A percentile compares a stretch with the other conserved stretches of the same genome.
Evolutionary conservation across 2,329 filamentous ascomycete genomes (phyloP).

Genomic region (Sclerotiophoma versabilis): DNA sequence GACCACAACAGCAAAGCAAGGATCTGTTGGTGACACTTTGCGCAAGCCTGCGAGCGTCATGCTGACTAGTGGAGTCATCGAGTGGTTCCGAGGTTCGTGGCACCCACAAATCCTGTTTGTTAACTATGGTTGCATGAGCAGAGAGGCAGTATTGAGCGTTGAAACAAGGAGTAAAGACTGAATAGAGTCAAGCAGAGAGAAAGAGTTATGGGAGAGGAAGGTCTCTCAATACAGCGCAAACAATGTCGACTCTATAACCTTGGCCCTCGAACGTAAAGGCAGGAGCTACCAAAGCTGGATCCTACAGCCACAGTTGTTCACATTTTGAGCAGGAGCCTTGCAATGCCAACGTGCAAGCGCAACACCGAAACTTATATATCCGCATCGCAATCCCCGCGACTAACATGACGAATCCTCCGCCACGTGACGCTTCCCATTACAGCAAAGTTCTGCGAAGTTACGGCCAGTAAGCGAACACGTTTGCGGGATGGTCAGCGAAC

Average conservation of each 20-base stretch:
- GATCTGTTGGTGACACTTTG: background rate
- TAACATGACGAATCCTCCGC: constrained; percentile 2
- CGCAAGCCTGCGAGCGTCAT: background rate
- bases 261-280: background rate
- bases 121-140: background rate
- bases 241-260: background rate
- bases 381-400: background rate
- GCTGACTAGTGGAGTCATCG: background rate
- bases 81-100: background rate
- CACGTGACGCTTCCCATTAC: constrained; percentile 13
- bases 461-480: constrained; percentile 6
- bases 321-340: background rate
- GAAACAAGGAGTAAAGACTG: background rate
- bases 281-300: background rate
- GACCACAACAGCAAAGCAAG: background rate
- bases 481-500: constrained; percentile 5
- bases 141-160: background rate
- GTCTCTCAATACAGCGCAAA: background rate
- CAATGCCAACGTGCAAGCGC: background rate
- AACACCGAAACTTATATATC: constrained; percentile 4
- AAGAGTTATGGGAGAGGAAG: background rate
- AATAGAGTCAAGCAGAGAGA: background rate
- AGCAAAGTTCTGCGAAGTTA: constrained; percentile 17
- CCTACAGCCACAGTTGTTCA: background rate
- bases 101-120: background rate